Percentiles rank a stretch among this genome's conserved stretches.
Conservation (phyloP, 192 early-diverging fungal genomes). For the Entomortierella lignicola region DNA sequence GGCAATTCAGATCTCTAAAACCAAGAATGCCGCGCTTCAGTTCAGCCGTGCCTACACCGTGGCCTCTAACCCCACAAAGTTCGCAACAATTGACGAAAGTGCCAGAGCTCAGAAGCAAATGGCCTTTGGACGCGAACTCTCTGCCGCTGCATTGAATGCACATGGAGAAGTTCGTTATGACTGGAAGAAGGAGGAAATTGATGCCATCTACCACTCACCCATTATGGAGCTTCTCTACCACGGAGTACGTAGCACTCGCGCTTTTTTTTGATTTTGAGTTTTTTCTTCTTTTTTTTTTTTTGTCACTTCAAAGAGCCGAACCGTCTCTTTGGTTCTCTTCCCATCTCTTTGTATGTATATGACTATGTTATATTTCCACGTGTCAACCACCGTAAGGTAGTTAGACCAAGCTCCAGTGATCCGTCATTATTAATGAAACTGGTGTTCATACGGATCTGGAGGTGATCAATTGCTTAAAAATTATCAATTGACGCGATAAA, state of each 20-base stretch:
- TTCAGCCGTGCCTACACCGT: conserved; percentile 56
- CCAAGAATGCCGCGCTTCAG: conserved; percentile 45
- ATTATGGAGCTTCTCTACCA: conserved; percentile 82
- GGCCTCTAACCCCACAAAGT: conserved; percentile 51
- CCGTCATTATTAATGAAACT: not conserved
- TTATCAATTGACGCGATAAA: conserved; percentile 4
- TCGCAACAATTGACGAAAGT: conserved; percentile 59
- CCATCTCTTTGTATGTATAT: not conserved
- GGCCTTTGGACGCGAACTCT: conserved; percentile 46
- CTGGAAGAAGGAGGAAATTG: conserved; percentile 80
- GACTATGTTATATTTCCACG: not conserved
- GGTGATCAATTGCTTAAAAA: not conserved
- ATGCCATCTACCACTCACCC: conserved; percentile 80
- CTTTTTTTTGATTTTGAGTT: not conserved
- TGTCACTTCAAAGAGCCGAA: conserved; percentile 58
- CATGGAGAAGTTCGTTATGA: conserved; percentile 66
- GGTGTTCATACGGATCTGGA: conserved; percentile 1
- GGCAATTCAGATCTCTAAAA: conserved; percentile 39
- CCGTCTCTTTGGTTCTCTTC: conserved; percentile 14
- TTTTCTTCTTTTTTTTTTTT: conserved; percentile 12
- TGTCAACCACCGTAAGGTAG: not conserved
- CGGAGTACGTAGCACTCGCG: conserved; percentile 62
- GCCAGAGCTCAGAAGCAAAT: conserved; percentile 44
- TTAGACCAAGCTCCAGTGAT: not conserved
- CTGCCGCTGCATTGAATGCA: conserved; percentile 62